Evolutionary conservation across 768 basidiomycete genomes (phyloP), one percentile per base, ranked within the genome.

Genomic region (Crepidotus variabilis): DNA sequence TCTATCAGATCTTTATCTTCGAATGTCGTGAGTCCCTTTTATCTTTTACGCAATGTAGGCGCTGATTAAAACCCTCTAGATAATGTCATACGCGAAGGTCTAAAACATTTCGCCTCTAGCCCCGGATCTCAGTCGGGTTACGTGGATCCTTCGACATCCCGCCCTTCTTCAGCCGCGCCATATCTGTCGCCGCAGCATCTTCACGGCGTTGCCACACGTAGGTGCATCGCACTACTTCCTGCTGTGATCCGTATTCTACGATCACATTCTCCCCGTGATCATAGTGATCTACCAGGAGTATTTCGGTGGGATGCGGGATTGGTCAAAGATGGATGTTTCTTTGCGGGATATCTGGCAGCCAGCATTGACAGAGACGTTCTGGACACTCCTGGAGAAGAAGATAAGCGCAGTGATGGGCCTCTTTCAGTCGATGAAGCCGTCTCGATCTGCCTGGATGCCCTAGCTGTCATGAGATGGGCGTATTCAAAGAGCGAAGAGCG

Each of bases 301-400:
- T 93, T 97, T 66, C 79, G 79, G 62, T 95, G 88, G 78, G 94
- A 98, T 67, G 83, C 92, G 1, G 87, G 88, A 18, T 78, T 95
- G 3, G 85, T 94, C 52, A 83, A 90, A 18, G 94, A 96, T 63
- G 94, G 94, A 2, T 92, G 88, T 64, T 96, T 88, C 78, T 95
- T 88, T 63, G 90, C 91, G 2, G 92, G 85, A 1, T 82, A 88
- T 59, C 72, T 94, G 36, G 79, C 92, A 6, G 90, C 89, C 0
- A 84, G 81, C 14, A 74, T 82, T 4, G 84, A 87, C 16, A 70
- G 71, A 39, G 77, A 78, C n/a, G 63, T 71, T 34, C 63, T 73
- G 6, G 73, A 76, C 33, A 49, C 62, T 22, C 57, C 61, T 21
- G 56, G 61, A 9, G 75, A 77, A 54, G 74, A 71, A 33, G 67